These are phyloP conservation scores for Raddia distichophylla DNA, from an alignment of 176 grass and related monocot species.

Conservation along the genomic window DNA sequence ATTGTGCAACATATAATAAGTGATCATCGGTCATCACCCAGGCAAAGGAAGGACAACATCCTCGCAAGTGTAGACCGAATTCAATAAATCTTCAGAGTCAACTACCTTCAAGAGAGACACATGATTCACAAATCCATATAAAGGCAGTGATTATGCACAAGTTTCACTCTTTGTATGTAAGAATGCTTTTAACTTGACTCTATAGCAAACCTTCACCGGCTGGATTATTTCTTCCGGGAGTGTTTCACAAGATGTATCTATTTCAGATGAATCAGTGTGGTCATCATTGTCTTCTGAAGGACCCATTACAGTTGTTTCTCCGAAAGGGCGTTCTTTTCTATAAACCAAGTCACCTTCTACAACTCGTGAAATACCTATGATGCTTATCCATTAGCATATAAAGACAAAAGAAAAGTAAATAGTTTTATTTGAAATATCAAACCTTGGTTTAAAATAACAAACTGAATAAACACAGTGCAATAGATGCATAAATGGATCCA, in stretches of 20 bases:
- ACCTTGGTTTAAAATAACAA: slow-evolving; percentile 1
- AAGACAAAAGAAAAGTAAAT: slow-evolving; percentile 25
- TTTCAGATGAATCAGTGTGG: slow-evolving; percentile 45
- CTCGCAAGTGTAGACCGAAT: slow-evolving; percentile 73
- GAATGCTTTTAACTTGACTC: slow-evolving; percentile 3
- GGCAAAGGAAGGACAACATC: slow-evolving; percentile 97
- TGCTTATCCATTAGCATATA: slow-evolving; percentile 31
- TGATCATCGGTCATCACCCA: slow-evolving; percentile 74
- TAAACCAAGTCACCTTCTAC: slow-evolving; percentile 89
- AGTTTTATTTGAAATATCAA: background rate
- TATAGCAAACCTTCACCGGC: slow-evolving; percentile 74
- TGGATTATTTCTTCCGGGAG: slow-evolving; percentile 68
- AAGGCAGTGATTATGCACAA: slow-evolving; percentile 14
- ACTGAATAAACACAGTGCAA: slow-evolving; percentile 11
- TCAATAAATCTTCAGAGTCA: slow-evolving; percentile 85
- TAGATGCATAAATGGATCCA: slow-evolving; percentile 17
- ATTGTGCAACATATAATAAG: slow-evolving; percentile 19
- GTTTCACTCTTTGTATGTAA: slow-evolving; percentile 16
- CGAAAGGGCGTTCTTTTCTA: slow-evolving; percentile 53
- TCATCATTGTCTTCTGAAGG: slow-evolving; percentile 52
- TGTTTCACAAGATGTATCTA: slow-evolving; percentile 57
- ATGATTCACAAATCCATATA: slow-evolving; percentile 20
- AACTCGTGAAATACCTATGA: slow-evolving; percentile 80
- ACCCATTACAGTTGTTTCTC: slow-evolving; percentile 38
- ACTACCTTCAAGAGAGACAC: slow-evolving; percentile 55